phyloP scores from a whole-genome alignment of 1,284 basidiomycete genomes.

The Cutaneotrichosporon sp. region DNA sequence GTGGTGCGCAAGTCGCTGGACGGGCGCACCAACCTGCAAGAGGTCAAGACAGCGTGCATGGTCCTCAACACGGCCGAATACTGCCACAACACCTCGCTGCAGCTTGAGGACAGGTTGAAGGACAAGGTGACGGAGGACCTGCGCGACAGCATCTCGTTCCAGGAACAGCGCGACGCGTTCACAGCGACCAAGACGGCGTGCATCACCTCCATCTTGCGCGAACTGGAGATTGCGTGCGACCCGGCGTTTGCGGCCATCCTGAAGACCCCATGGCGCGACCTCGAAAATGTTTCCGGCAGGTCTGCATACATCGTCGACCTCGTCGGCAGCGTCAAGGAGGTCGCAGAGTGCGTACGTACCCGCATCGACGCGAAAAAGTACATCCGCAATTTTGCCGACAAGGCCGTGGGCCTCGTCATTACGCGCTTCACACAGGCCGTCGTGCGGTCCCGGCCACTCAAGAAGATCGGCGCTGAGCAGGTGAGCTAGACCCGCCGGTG shows the following conservation, averaged over 20 bases:
- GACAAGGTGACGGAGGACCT: conserved; percentile 71
- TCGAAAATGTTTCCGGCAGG: conserved; percentile 76
- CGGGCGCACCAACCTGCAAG: conserved; percentile 63
- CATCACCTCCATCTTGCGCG: conserved; percentile 68
- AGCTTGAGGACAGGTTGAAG: conserved; percentile 88
- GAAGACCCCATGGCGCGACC: conserved; percentile 66
- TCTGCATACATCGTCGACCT: conserved; percentile 75
- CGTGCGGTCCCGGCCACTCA: conserved; percentile 78
- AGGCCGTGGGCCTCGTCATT: conserved; percentile 74
- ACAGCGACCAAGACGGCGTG: conserved; percentile 75
- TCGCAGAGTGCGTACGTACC: conserved; percentile 43
- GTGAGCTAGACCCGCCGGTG: not conserved
- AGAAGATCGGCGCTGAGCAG: conserved; percentile 78
- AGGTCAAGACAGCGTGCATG: conserved; percentile 73
- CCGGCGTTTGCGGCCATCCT: conserved; percentile 67
- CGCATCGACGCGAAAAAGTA: conserved; percentile 88
- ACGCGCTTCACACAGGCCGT: conserved; percentile 79
- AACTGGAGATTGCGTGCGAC: conserved; percentile 76
- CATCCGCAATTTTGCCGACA: conserved; percentile 83
- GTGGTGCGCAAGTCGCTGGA: conserved; percentile 66
- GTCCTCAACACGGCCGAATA: conserved; percentile 97
- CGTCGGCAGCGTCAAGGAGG: conserved; percentile 78
- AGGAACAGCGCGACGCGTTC: conserved; percentile 81
- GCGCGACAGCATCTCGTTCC: conserved; percentile 72
- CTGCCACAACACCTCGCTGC: conserved; percentile 82